A percentile compares a stretch with the other conserved stretches of the same genome.
These are phyloP conservation scores for Trichoderma orchidacearum DNA, from an alignment of 495 filamentous ascomycete genomes.

Conservation along the genomic window DNA sequence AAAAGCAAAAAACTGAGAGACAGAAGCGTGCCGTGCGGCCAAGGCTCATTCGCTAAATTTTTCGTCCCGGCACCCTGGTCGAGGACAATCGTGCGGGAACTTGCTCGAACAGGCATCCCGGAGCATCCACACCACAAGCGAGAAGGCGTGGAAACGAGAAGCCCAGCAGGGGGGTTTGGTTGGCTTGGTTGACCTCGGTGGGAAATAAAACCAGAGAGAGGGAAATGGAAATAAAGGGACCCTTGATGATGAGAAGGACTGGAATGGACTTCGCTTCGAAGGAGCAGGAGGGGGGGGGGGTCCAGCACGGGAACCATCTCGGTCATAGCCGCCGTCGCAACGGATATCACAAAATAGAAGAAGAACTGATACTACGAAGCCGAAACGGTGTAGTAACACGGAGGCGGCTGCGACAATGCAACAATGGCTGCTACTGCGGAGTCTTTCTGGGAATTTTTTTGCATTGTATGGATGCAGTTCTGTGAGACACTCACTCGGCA, in stretches of 20 bases:
- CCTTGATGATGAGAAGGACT: neutral
- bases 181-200: too few species aligned
- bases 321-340: too few species aligned
- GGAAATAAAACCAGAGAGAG: neutral
- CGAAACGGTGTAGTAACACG: too few species aligned
- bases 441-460: neutral
- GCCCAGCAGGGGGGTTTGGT: neutral
- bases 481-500: too few species aligned
- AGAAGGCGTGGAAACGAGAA: neutral
- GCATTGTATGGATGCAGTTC: too few species aligned
- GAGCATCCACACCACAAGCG: neutral
- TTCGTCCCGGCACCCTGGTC: neutral
- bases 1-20: neutral
- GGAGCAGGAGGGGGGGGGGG: too few species aligned
- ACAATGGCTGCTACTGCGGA: neutral
- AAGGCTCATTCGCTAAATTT: neutral
- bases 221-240: neutral
- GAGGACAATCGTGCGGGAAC: neutral
- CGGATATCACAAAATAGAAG: too few species aligned
- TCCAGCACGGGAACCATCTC: neutral
- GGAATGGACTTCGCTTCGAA: neutral
- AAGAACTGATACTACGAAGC: too few species aligned
- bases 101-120: neutral
- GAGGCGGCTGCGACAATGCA: too few species aligned
- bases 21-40: neutral